Evolutionary conservation across 1,284 basidiomycete genomes (phyloP), one percentile per base, ranked within the genome.

Genomic region (Puccinia novopanici): DNA sequence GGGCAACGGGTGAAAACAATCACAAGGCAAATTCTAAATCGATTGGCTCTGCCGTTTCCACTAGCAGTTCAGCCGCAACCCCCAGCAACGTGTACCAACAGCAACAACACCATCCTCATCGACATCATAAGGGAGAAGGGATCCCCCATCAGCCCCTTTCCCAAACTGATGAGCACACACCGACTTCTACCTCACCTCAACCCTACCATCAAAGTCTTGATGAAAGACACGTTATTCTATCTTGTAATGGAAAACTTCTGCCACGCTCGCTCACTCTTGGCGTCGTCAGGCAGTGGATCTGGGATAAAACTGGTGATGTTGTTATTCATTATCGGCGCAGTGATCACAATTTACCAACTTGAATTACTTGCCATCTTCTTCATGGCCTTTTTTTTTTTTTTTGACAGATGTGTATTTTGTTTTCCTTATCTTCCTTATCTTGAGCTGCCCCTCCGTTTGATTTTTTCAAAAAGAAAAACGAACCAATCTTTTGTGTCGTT

Each of bases 261-360:
- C 92, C 93, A 37, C 87, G 92, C 40, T 90, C 92, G 81, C 93
- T 95, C 90, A 96, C 93, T 17, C 89, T 98, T 48, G 95, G 92
- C 4, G 92, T 92, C 42, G 91, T 95, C 76, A 90, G 92, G 82
- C 93, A 94, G 86, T 96, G 91, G 84, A 89, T 94, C 80, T 93
- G 94, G 93, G 89, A 90, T 84, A 91, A 91, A 82, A 88, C 89
- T n/a, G 89, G 88, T 15, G 95, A 97, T 86, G 87, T 97, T 82
- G 88, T 90, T 70, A 90, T 97, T 88, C 88, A 92, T 84, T 97
- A 96, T 86, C 40, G 63, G 1, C 40, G 40, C 42, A n/a, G 27
- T 17, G 15, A 34, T 13, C 30, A 15, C 19, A 30, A 4, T 34
- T 37, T 24, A 37, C 12, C 34, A 6, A 61, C 30, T 34, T 61